Percentiles rank a stretch among this genome's conserved stretches.
These are phyloP conservation scores for Filobasidium wieringae DNA, from an alignment of 768 basidiomycete species.

Conservation along the genomic window DNA sequence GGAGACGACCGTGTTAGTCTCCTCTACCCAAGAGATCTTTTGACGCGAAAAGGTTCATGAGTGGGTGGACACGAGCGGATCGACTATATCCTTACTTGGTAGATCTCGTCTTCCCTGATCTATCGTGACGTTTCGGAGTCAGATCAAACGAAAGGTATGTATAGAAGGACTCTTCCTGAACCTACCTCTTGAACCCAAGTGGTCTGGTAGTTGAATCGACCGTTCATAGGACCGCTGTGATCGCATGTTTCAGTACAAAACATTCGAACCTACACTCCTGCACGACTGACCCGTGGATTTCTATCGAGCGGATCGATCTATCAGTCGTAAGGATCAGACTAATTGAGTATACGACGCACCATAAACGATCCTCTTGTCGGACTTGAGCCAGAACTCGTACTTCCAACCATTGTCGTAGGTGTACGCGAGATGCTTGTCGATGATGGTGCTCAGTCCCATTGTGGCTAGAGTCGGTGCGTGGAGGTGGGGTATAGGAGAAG, in stretches of 20 bases:
- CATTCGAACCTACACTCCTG: neutral
- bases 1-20: conserved; percentile 17
- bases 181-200: conserved; percentile 10
- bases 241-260: neutral
- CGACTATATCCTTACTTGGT: conserved; percentile 1
- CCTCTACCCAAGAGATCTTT: conserved; percentile 20
- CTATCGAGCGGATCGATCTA: neutral
- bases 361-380: conserved; percentile 9
- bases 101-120: conserved; percentile 14
- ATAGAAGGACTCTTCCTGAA: neutral
- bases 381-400: conserved; percentile 11
- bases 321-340: neutral
- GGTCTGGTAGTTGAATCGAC: conserved; percentile 16
- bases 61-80: neutral
- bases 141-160: neutral
- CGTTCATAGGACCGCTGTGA: conserved; percentile 15
- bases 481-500: too few relatives aligned
- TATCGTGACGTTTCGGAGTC: neutral
- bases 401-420: conserved; percentile 11
- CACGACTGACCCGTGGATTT: neutral
- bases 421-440: conserved; percentile 8
- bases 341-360: neutral
- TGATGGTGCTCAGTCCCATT: conserved; percentile 1
- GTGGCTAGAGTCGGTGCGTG: too few relatives aligned
- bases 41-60: neutral